These are phyloP conservation scores for Ceratonia siliqua DNA, from an alignment of 306 rosid species.

Conservation along the genomic window DNA sequence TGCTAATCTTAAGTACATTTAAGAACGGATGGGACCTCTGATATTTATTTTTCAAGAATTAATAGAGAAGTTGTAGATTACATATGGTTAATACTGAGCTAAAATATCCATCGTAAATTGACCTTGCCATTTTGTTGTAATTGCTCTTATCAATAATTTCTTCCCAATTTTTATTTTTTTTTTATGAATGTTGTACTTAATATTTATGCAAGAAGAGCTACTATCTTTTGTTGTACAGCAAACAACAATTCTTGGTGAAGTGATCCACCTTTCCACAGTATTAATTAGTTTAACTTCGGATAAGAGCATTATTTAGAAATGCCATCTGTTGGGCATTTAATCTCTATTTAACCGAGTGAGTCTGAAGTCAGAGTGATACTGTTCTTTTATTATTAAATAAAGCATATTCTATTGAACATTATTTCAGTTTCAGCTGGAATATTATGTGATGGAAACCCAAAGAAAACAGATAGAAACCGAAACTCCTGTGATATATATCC, in stretches of 20 bases:
- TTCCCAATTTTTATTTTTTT: too few species aligned
- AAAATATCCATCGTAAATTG: neutral
- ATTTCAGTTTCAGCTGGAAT: slow-evolving; percentile 9
- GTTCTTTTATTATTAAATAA: neutral
- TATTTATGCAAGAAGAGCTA: neutral
- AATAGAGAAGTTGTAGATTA: neutral
- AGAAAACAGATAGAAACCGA: too few species aligned
- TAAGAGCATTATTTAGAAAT: neutral
- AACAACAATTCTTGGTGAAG: too few species aligned
- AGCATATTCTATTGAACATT: neutral
- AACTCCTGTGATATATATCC: too few species aligned
- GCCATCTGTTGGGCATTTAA: neutral
- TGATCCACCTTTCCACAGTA: too few species aligned
- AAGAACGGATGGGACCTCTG: neutral
- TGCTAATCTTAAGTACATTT: neutral
- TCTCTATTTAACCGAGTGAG: too few species aligned
- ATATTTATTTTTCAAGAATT: neutral
- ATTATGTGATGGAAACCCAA: neutral
- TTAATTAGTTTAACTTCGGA: neutral
- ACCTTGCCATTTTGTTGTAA: neutral
- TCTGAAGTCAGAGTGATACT: too few species aligned
- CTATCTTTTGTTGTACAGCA: neutral
- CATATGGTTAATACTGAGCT: neutral
- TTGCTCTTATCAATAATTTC: neutral
- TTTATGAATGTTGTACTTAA: too few species aligned